Base-by-base conservation (phyloP, 208 protist species). In the Leishmania mexicana region DNA sequence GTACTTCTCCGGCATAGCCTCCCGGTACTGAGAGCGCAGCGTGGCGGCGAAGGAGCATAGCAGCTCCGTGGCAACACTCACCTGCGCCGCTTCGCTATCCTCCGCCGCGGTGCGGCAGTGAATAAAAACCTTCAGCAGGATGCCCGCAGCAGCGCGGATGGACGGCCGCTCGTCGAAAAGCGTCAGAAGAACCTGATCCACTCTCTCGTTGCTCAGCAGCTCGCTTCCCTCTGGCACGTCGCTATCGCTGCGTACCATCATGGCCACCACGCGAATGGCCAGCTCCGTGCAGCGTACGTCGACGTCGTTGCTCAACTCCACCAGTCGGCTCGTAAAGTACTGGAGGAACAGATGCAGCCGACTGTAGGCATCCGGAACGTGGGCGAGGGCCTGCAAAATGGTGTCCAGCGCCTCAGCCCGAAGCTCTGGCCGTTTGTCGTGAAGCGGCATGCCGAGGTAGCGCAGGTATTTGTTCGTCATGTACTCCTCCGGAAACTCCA, bases 91-190 rank as follows among this genome's bases (percentile, higher is more conserved):
- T 62, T 91, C 89, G 49, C 80, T 89, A n/a, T 89, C 85, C 83
- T 91, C 92, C 31, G 83, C 85, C 35, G 83, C 81, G 53, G 89
- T 88, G 67, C 93, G 92, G 85, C 89, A 92, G 83, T 96, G 88
- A 62, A 98, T 92, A 78, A 97, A 98, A 1, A 94, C 93, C 80
- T 92, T 93, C 40, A 98, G 88, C 54, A 98, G 87, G 31, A 94
- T 81, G 21, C 95, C 95, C 11, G 94, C 94, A 60, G 95, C 95
- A 19, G 85, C 83, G 2, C 95, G 93, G 60, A 98, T 91, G 15
- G 88, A 95, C 31, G 93, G 91, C n/a, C 94, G 93, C 83, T 98
- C 95, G 79, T 97, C 94, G 81, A 98, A 97, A 13, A 98, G 78
- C 5, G 84, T 92, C 45, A 95, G 76, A 28, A 98, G 85, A 54